Evolutionary conservation across 345 rosid genomes (phyloP).

Genomic region (Bruguiera gymnorhiza): DNA sequence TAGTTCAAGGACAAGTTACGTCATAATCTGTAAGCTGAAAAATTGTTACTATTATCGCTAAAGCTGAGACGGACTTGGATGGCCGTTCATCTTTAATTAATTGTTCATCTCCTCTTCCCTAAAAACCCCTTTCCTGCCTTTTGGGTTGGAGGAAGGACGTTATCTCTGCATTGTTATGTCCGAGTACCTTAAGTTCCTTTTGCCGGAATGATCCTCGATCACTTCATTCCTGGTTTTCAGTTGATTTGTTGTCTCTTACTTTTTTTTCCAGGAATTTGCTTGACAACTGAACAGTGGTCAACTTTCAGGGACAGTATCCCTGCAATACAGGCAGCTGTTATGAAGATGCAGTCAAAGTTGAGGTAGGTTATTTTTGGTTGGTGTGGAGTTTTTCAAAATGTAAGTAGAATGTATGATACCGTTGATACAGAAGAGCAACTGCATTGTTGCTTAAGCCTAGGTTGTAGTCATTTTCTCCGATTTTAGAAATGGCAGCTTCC

Average conservation of each 20-base stretch:
- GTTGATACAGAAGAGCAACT: background rate
- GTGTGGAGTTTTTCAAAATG: background rate
- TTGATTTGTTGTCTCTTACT: slow-evolving; percentile 14
- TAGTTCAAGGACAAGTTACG: too few relatives aligned
- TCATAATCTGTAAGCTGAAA: too few relatives aligned
- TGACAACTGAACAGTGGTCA: slow-evolving; percentile 56
- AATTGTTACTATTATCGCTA: too few relatives aligned
- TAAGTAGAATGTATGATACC: background rate
- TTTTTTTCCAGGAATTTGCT: slow-evolving; percentile 49
- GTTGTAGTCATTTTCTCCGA: background rate
- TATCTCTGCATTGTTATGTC: background rate
- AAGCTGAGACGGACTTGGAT: background rate
- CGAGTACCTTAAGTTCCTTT: too few relatives aligned
- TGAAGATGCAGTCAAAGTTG: slow-evolving; percentile 43
- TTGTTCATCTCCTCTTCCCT: too few relatives aligned
- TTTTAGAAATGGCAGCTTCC: background rate
- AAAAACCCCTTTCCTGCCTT: too few relatives aligned
- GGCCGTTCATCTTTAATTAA: too few relatives aligned
- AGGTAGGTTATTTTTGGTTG: slow-evolving; percentile 35
- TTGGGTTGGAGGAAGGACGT: background rate
- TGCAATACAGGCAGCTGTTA: slow-evolving; percentile 56
- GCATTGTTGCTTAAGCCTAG: background rate
- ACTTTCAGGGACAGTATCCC: slow-evolving; percentile 45
- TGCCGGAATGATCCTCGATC: background rate
- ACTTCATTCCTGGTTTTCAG: background rate